phyloP scores from a whole-genome alignment of 169 alveolate species.

The Cryptosporidium viatorum region DNA sequence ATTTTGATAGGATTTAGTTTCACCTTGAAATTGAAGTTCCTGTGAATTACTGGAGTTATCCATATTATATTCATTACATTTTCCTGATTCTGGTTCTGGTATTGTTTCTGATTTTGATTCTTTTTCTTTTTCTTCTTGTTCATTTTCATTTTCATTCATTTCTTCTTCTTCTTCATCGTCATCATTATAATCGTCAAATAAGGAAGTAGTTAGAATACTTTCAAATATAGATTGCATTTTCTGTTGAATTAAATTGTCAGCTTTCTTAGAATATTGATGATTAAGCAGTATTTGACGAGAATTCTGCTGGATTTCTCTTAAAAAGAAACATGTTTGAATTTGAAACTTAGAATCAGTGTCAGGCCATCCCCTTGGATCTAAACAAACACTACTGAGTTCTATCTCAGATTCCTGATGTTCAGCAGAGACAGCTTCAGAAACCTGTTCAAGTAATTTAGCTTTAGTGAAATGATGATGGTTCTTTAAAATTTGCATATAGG shows the following conservation, averaged over 20 bases:
- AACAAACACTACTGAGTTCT: conserved; percentile 26
- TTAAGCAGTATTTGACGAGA: conserved; percentile 18
- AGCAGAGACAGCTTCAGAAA: conserved; percentile 17
- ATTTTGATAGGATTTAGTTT: background rate
- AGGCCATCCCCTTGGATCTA: background rate
- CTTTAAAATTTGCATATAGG: background rate
- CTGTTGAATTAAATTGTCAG: background rate
- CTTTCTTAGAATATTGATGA: background rate
- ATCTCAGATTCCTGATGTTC: conserved; percentile 12
- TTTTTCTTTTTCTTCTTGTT: background rate
- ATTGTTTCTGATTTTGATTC: no score
- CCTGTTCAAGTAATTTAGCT: conserved; percentile 2
- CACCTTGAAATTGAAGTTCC: background rate
- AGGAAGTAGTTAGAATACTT: background rate
- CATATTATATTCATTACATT: background rate
- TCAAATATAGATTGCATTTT: conserved; percentile 3
- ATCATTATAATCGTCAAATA: background rate
- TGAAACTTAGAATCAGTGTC: background rate
- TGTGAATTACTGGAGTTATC: background rate
- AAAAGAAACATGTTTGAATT: conserved; percentile 3
- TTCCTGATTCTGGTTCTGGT: background rate
- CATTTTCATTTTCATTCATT: background rate
- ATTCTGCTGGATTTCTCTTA: conserved; percentile 47
- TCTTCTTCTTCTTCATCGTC: background rate
- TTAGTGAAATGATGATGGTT: background rate